Evolutionary conservation across 1,284 basidiomycete genomes (phyloP), one percentile per base, ranked within the genome.

Genomic region (Ustilago hordei): DNA sequence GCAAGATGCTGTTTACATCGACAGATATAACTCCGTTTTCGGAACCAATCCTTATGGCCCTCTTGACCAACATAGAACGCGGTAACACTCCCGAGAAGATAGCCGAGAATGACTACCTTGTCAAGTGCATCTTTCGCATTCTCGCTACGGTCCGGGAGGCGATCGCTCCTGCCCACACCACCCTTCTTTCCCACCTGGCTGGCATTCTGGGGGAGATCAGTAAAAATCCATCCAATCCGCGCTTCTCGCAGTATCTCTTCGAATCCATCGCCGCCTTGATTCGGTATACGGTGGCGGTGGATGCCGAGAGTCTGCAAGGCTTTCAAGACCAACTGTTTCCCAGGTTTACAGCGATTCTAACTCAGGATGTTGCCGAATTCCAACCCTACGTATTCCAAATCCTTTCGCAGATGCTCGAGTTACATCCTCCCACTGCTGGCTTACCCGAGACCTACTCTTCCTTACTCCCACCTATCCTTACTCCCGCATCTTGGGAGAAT

Each of bases 301-400:
- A 91, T 32, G 90, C 91, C 0, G 83, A 89, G 13, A 90, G 92
- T 1, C 87, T 98, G n/a, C 81, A 90, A 0, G 89, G 88, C 1
- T 97, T 98, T 80, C 95, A 99, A 85, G 87, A 89, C 60, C 89
- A 90, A 1, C 88, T 99, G n/a, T 88, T 87, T 84, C 92, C 91
- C 0, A 93, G 94, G 0, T 95, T 97, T 83, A 95, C 93, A 8
- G 86, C 91, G 70, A 95, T 98, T 83, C 87, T 99, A 4, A 91
- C 94, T 78, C 91, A 94, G 81, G 96, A 99, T 78, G 94, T 98
- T 34, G 92, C 85, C 94, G 96, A 98, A 88, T 99, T 98, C 85
- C 93, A 97, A 60, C 96, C 96, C 2, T 99, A 96, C 86, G 93
- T 94, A 59, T 98, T 99, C 89, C 97, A 99, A 86, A 91, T 99